Evolutionary conservation across 192 early-diverging fungal genomes (phyloP), one percentile per base, ranked within the genome.

Genomic region (Backusella parvicylindrica): DNA sequence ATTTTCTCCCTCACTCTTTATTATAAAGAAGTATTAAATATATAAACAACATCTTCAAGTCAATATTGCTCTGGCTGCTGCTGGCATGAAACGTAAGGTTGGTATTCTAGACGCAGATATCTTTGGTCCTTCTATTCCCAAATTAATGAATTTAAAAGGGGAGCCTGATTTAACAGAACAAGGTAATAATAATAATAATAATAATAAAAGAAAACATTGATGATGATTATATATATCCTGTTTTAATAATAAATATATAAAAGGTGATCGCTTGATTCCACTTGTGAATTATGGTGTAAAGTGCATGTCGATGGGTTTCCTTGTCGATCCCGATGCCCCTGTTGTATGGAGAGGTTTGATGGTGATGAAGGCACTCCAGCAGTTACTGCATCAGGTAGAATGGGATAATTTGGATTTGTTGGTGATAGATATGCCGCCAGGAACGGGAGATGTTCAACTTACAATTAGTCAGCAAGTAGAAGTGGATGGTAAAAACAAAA

Each of bases 311-410:
- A 96, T 96, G 89, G 96, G 96, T 21, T 97, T 96, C 77, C 75
- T 97, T 65, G 86, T 96, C 3, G 87, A 81, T 9, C 84, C 92
- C 75, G 89, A 91, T 15, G 87, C 85, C 1, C 86, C 94, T 15
- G 88, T 97, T 3, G 95, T 95, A 8, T 97, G 96, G 96, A 84
- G 96, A 60, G 96, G 96, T 7, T 80, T 97, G 75, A 96, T 97
- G 95, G 93, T 96, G 3, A 97, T 96, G 94, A 97, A 97, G 77
- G 93, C 93, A 0, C 74, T 97, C 36, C 91, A 97, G 72, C 95
- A 96, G 75, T 82, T 97, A 36, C 71, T 97, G 69, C 88, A 92
- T 75, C 89, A 95, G 76, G 93, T 95, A 36, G 88, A 93, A 12
- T 97, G 96, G 96, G 82, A 78, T 9, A 81, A 83, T 2, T 60